These are phyloP conservation scores for Verbascum thapsus DNA, from an alignment of 257 asterid genomes.

Conservation along the genomic window DNA sequence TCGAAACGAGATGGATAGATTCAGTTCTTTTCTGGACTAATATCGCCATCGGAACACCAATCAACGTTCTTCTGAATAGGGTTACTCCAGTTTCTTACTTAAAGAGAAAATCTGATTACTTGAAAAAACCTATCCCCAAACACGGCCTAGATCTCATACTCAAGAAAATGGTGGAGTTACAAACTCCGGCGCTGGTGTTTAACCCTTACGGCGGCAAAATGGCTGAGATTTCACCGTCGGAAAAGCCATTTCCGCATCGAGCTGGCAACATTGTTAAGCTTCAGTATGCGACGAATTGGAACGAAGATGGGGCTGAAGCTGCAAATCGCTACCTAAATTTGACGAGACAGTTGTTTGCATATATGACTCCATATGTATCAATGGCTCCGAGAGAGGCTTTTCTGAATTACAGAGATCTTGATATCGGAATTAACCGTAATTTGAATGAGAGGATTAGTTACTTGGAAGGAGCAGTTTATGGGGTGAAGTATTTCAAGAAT, in stretches of 20 bases:
- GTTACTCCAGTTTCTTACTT: slow-evolving; percentile 32
- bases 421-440: slow-evolving; percentile 39
- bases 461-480: slow-evolving; percentile 43
- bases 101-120: slow-evolving; percentile 66
- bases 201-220: slow-evolving; percentile 53
- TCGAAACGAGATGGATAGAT: slow-evolving; percentile 58
- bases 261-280: slow-evolving; percentile 48
- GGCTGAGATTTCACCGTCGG: slow-evolving; percentile 44
- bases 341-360: slow-evolving; percentile 31
- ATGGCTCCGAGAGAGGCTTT: slow-evolving; percentile 43
- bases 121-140: slow-evolving; percentile 46
- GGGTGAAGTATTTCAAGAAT: slow-evolving; percentile 42
- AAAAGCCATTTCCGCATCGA: slow-evolving; percentile 48
- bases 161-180: slow-evolving; percentile 54
- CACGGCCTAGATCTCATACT: slow-evolving; percentile 45
- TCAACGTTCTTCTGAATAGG: slow-evolving; percentile 42
- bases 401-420: slow-evolving; percentile 51
- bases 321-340: slow-evolving; percentile 25
- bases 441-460: slow-evolving; percentile 42
- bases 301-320: slow-evolving; percentile 40
- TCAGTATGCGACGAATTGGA: slow-evolving; percentile 50
- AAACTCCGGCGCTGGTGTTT: slow-evolving; percentile 31
- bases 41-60: slow-evolving; percentile 41
- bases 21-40: slow-evolving; percentile 54
- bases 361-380: slow-evolving; percentile 52